phyloP scores from a whole-genome alignment of 331 rosid genomes.

The Prunus yedoensis region DNA sequence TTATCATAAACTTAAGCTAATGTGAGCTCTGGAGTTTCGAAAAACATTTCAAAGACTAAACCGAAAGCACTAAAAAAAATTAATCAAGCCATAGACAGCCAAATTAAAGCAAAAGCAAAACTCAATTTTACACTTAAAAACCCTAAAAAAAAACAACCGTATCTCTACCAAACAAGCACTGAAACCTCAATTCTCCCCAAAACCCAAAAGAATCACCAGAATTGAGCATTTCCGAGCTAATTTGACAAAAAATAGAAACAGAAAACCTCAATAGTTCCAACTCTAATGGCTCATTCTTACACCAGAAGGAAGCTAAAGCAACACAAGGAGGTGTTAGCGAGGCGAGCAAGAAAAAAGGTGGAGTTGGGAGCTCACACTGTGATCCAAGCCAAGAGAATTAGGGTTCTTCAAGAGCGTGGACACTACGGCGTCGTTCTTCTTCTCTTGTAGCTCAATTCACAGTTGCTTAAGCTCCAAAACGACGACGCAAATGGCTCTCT shows the following conservation, averaged over 20 bases:
- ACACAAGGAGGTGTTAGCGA: neutral
- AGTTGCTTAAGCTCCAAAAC: slow-evolving; percentile 27
- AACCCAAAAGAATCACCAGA: slow-evolving; percentile 4
- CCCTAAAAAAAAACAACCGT: slow-evolving; percentile 32
- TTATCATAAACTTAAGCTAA: slow-evolving; percentile 16
- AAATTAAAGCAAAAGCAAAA: slow-evolving; percentile 1
- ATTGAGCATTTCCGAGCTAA: slow-evolving; percentile 12
- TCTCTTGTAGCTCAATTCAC: slow-evolving; percentile 10
- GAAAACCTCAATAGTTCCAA: slow-evolving; percentile 6
- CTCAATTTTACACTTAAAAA: slow-evolving; percentile 21
- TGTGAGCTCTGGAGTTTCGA: slow-evolving; percentile 15
- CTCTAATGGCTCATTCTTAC: slow-evolving; percentile 17
- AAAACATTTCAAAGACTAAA: slow-evolving; percentile 11
- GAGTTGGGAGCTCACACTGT: slow-evolving; percentile 33
- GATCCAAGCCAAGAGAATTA: slow-evolving; percentile 39
- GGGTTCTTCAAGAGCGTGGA: slow-evolving; percentile 26
- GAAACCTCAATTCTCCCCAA: slow-evolving; percentile 25
- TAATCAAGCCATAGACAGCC: slow-evolving; percentile 3
- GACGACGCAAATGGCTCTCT: slow-evolving; percentile 28
- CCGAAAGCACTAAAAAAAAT: slow-evolving; percentile 5
- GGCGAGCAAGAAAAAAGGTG: slow-evolving; percentile 9
- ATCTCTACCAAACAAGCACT: slow-evolving; percentile 21
- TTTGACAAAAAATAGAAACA: slow-evolving; percentile 17
- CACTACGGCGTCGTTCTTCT: slow-evolving; percentile 28
- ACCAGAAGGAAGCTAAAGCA: slow-evolving; percentile 19